Conservation (phyloP, 768 basidiomycete species). For the Rhizopogon vinicolor region DNA sequence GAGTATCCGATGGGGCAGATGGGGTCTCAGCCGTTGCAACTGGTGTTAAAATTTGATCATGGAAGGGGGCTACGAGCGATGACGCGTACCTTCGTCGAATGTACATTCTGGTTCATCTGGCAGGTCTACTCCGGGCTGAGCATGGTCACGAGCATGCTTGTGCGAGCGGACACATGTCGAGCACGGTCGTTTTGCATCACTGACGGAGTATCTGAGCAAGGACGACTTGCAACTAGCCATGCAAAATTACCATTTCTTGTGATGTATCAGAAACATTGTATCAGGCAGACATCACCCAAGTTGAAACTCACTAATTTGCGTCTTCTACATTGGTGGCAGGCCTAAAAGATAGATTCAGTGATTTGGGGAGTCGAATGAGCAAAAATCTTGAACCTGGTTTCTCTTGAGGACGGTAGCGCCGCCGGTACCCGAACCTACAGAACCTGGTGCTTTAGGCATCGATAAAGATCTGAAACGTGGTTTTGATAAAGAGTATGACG, state of each 20-base stretch:
- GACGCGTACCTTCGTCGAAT: conserved; percentile 58
- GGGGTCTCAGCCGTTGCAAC: conserved; percentile 33
- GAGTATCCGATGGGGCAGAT: conserved; percentile 37
- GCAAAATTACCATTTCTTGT: conserved; percentile 56
- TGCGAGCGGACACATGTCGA: conserved; percentile 76
- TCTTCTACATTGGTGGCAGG: conserved; percentile 59
- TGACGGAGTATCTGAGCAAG: conserved; percentile 20
- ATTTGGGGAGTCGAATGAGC: not conserved
- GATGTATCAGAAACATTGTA: conserved; percentile 12
- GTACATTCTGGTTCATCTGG: conserved; percentile 65
- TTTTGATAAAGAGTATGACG: not conserved
- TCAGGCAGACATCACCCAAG: not conserved
- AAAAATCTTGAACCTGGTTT: conserved; percentile 16
- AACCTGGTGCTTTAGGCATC: conserved; percentile 36
- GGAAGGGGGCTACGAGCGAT: not conserved
- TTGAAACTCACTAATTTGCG: conserved; percentile 58
- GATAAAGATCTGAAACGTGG: conserved; percentile 5
- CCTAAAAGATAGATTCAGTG: conserved; percentile 14
- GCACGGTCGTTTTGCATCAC: conserved; percentile 74
- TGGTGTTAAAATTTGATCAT: conserved; percentile 16
- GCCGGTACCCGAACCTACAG: conserved; percentile 1
- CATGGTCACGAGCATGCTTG: conserved; percentile 61
- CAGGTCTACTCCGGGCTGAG: conserved; percentile 48
- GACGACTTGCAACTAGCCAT: not conserved
- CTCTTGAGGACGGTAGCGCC: conserved; percentile 13